Evolutionary conservation across 176 grass and related monocot species (phyloP).

Genomic region (Bothriochloa decipiens): DNA sequence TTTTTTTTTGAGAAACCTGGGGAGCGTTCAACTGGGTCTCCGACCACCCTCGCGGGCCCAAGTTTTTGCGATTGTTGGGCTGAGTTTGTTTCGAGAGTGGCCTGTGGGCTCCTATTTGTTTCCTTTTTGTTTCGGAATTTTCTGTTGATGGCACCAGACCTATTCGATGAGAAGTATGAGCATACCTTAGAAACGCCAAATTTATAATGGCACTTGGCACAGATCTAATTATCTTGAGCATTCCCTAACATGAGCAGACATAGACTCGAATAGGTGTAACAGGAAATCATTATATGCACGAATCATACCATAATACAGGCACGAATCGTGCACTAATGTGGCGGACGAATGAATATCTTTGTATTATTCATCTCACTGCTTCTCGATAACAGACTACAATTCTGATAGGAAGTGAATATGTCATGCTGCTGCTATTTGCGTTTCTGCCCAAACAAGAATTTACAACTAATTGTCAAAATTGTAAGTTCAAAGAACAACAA

Average conservation of each 20-base stretch:
- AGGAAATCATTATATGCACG: not conserved
- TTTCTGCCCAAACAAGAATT: conserved; percentile 33
- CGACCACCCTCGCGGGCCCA: not conserved
- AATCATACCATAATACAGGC: not conserved
- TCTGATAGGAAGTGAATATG: not conserved
- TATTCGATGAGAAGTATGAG: not conserved
- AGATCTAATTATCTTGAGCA: not conserved
- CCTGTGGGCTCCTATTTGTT: not conserved
- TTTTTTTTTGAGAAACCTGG: not conserved
- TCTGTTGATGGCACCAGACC: too few species aligned
- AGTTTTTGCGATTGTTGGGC: not conserved
- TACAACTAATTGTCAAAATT: conserved; percentile 45
- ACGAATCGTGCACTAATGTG: not conserved
- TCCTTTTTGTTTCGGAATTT: too few species aligned
- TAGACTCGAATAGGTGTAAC: not conserved
- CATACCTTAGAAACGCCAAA: too few species aligned
- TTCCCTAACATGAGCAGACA: not conserved
- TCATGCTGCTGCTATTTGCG: not conserved
- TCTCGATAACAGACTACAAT: not conserved
- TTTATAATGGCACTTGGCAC: too few species aligned
- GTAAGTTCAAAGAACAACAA: not conserved
- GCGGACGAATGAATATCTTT: not conserved
- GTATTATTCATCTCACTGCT: not conserved
- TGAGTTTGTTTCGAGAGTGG: not conserved
- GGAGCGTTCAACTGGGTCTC: not conserved